phyloP scores from a whole-genome alignment of 805 yeast genomes.

The Myxozyma melibiosi region DNA sequence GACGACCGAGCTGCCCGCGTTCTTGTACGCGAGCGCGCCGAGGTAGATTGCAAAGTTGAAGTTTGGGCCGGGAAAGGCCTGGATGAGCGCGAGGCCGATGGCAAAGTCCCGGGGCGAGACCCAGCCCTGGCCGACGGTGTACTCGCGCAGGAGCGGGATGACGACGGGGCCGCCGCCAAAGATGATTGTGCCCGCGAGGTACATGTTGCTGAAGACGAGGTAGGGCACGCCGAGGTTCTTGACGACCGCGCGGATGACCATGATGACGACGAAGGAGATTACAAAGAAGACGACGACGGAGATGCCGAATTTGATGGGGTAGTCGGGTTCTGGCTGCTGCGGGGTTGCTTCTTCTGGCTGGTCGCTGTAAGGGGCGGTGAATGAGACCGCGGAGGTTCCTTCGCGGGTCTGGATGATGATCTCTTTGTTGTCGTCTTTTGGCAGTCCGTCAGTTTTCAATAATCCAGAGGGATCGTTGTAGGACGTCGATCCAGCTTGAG shows the following conservation, averaged over 20 bases:
- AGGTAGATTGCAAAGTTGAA: slow-evolving; percentile 26
- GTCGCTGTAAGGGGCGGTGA: background rate
- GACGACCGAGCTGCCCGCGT: background rate
- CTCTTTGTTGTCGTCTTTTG: background rate
- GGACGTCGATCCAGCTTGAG: no score
- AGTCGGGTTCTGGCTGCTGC: slow-evolving; percentile 1
- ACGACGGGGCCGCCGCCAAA: slow-evolving; percentile 31
- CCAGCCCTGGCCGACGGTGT: slow-evolving; percentile 25
- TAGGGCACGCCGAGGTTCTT: slow-evolving; percentile 4
- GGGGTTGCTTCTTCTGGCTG: background rate
- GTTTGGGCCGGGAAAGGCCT: slow-evolving; percentile 29
- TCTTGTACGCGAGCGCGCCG: slow-evolving; percentile 17
- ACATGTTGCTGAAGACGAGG: slow-evolving; percentile 20
- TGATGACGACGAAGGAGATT: slow-evolving; percentile 8
- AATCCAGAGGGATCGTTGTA: no score
- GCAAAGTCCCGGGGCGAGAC: slow-evolving; percentile 23
- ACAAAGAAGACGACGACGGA: slow-evolving; percentile 10
- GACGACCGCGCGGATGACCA: slow-evolving; percentile 14
- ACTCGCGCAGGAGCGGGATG: slow-evolving; percentile 25
- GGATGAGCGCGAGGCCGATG: slow-evolving; percentile 22
- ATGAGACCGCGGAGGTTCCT: slow-evolving; percentile 5
- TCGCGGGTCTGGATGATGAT: background rate
- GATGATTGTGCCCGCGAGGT: slow-evolving; percentile 24
- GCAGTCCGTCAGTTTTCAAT: no score
- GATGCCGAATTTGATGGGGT: slow-evolving; percentile 1